Conservation (phyloP, 2,329 filamentous ascomycete genomes). For the Mariannaea elegans region DNA sequence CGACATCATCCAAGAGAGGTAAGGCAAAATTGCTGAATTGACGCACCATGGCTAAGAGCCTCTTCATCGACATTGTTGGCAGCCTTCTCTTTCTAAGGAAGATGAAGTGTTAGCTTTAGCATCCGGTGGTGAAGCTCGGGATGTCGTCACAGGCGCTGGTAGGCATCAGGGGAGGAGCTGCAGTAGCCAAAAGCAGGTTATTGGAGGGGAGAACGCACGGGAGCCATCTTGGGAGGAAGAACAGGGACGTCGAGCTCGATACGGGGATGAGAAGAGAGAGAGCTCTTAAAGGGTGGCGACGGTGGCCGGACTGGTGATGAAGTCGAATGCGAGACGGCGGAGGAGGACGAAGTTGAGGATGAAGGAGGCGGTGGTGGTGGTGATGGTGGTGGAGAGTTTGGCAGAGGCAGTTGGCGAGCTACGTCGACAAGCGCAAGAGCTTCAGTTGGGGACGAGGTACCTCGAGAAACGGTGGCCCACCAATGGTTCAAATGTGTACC, state of each 20-base stretch:
- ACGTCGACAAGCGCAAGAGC: conserved; percentile 43
- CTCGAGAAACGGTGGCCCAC: conserved; percentile 1
- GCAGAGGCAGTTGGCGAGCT: conserved; percentile 52
- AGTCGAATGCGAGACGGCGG: conserved; percentile 44
- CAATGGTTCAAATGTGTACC: conserved; percentile 9
- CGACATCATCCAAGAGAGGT: conserved; percentile 22
- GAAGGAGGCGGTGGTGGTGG: conserved; percentile 44
- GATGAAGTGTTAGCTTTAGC: conserved; percentile 28
- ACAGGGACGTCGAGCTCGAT: conserved; percentile 36
- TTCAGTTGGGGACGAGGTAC: conserved; percentile 24
- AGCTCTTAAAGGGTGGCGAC: conserved; percentile 41
- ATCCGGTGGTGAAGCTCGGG: conserved; percentile 19
- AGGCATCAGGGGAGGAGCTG: conserved; percentile 18
- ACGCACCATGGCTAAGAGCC: conserved; percentile 51
- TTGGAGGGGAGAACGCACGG: conserved; percentile 54
- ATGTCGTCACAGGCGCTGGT: conserved; percentile 25
- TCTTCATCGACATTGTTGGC: conserved; percentile 49
- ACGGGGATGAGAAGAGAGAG: conserved; percentile 37
- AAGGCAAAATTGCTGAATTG: conserved; percentile 1
- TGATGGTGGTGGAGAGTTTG: conserved; percentile 53
- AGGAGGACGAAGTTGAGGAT: conserved; percentile 43
- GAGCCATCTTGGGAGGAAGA: conserved; percentile 60
- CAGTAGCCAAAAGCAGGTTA: conserved; percentile 6
- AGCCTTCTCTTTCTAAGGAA: conserved; percentile 37
- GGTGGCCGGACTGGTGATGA: conserved; percentile 42